A percentile compares a stretch with the other conserved stretches of the same genome.
Conservation (phyloP, 169 alveolate species). For the Toxoplasma gondii region DNA sequence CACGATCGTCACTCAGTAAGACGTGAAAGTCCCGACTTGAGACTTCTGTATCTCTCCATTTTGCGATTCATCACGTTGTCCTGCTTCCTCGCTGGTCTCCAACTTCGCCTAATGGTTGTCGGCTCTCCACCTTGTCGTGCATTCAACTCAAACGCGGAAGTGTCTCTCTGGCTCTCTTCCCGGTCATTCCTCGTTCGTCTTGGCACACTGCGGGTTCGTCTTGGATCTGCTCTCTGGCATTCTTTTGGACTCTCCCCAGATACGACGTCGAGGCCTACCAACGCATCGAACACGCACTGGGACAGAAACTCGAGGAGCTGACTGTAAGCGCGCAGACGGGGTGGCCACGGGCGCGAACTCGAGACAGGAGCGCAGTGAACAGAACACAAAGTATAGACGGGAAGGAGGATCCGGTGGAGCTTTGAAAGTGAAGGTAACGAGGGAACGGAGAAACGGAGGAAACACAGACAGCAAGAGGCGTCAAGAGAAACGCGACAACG, state of each 20-base stretch:
- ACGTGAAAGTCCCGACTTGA: slow-evolving; percentile 49
- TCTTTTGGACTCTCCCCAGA: slow-evolving; percentile 45
- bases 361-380: not conserved
- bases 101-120: not conserved
- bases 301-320: slow-evolving; percentile 85
- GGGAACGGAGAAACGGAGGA: too few relatives aligned
- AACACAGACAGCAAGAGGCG: too few relatives aligned
- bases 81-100: not conserved
- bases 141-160: too few relatives aligned
- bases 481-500: too few relatives aligned
- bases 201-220: not conserved
- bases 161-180: not conserved
- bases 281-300: slow-evolving; percentile 90
- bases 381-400: too few relatives aligned
- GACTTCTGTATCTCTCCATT: not conserved
- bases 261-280: slow-evolving; percentile 93
- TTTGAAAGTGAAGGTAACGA: too few relatives aligned
- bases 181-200: not conserved
- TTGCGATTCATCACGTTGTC: not conserved
- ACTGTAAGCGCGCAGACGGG: slow-evolving; percentile 1
- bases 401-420: too few relatives aligned
- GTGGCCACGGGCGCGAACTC: not conserved
- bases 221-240: too few relatives aligned
- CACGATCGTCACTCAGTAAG: slow-evolving; percentile 95
- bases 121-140: not conserved